Evolutionary conservation across 2,329 filamentous ascomycete species (phyloP).

Genomic region (Diaporthe helianthi): DNA sequence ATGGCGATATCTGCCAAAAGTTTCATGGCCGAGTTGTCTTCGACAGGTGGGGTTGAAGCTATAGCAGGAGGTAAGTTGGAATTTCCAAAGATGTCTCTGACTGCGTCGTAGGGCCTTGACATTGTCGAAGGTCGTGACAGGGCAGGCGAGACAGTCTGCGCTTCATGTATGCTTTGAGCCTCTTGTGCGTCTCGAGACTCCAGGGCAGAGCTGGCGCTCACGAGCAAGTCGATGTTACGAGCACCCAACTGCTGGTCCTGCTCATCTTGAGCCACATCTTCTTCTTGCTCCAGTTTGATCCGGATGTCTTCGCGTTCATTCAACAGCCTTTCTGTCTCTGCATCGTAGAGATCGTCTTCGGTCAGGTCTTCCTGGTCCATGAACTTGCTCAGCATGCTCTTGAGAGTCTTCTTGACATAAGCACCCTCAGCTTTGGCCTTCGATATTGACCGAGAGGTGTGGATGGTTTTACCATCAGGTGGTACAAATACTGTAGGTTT

Average conservation of each 20-base stretch:
- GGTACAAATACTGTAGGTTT: conserved; percentile 58
- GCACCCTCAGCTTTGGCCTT: conserved; percentile 34
- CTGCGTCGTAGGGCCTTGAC: conserved; percentile 53
- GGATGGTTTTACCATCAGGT: conserved; percentile 54
- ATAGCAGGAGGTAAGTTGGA: conserved; percentile 40
- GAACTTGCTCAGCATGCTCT: conserved; percentile 36
- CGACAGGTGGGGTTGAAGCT: conserved; percentile 32
- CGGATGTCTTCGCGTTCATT: conserved; percentile 37
- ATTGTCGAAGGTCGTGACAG: conserved; percentile 35
- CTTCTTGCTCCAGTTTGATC: conserved; percentile 36
- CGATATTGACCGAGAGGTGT: conserved; percentile 49
- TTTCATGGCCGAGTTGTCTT: conserved; percentile 17
- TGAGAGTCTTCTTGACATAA: conserved; percentile 37
- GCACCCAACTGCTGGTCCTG: conserved; percentile 28
- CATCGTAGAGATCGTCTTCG: conserved; percentile 36
- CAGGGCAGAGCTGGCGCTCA: conserved; percentile 35
- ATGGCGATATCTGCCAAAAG: conserved; percentile 30
- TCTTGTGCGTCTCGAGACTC: conserved; percentile 31
- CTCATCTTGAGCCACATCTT: conserved; percentile 36
- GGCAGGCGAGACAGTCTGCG: conserved; percentile 22
- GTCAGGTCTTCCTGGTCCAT: conserved; percentile 39
- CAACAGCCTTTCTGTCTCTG: conserved; percentile 36
- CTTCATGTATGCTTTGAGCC: conserved; percentile 18
- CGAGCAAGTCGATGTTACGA: conserved; percentile 37
- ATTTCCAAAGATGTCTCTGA: conserved; percentile 51